Evolutionary conservation across 2,329 filamentous ascomycete species (phyloP), one percentile per base, ranked within the genome.

Genomic region (Didymosphaeria variabile): DNA sequence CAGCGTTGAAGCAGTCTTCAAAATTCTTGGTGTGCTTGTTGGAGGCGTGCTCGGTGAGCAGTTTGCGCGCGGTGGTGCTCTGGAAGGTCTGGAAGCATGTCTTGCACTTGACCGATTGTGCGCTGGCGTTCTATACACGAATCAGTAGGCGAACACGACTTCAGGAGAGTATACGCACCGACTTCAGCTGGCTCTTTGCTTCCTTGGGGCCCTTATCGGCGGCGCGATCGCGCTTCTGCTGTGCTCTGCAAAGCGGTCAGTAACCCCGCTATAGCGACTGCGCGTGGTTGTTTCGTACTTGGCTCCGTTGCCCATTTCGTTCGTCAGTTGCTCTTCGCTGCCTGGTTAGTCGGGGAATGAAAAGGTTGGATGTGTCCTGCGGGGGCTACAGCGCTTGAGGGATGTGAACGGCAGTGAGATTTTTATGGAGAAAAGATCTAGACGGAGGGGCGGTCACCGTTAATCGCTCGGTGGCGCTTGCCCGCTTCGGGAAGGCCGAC

Each of bases 71-170:
- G 63, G 89, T 90, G 38, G 91, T 94, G 83, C 90, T 90, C 69
- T 93, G 85, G 82, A 94, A 93, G 32, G 90, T 91, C 70, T 90
- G 86, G 80, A 89, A 91, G 90, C 91, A 94, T 72, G 88, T 83
- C 68, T 86, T 81, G 85, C 91, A 94, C 79, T 92, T 89, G 79
- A 93, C 91, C 74, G 86, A 89, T 83, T 88, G 91, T 61, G 91
- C 91, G 69, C 89, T 84, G 70, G 86, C 84, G 82, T 93, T 93
- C 89, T 91, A 67, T 40, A 55, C 10, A 40, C 32, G 5, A 4
- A 12, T 54, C 23, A 54, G 38, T 13, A 34, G 7, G 31, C 49
- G 65, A 58, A 45, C 47, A 23, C 12, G 8, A 29, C 1, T 9
- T 31, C 45, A 0, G 10, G 5, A 42, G 29, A 3, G 47, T 47